Evolutionary conservation across 2,329 filamentous ascomycete genomes (phyloP).

Genomic region (Coniochaeta sp.): DNA sequence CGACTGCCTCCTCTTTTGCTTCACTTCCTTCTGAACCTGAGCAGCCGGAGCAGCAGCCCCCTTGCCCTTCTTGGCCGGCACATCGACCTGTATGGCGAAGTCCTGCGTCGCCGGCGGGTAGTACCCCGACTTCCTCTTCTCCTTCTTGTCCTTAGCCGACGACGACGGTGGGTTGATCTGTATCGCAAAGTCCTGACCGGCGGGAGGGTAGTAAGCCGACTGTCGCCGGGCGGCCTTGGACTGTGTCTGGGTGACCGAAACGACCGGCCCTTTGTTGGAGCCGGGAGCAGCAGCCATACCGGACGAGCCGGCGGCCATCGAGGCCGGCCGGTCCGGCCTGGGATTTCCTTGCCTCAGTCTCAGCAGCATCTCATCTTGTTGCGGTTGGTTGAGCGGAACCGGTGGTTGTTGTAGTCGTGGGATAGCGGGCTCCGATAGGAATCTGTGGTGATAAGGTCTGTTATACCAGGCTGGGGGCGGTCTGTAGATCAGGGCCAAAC

Average conservation of each 20-base stretch:
- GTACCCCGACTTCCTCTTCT: not conserved
- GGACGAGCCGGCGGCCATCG: no score
- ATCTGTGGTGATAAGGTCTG: slow-evolving; percentile 12
- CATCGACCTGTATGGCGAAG: not conserved
- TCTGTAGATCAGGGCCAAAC: slow-evolving; percentile 7
- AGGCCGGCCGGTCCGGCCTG: not conserved
- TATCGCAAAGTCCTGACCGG: not conserved
- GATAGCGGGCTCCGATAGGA: not conserved
- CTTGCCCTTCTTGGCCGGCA: not conserved
- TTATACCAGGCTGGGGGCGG: slow-evolving; percentile 14
- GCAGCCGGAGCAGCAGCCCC: no score
- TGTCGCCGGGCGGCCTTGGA: not conserved
- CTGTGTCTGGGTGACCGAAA: not conserved
- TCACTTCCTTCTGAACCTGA: not conserved
- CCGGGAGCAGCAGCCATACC: no score
- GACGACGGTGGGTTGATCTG: not conserved
- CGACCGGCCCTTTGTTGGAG: not conserved
- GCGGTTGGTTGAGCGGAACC: not conserved
- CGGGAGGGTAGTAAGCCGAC: not conserved
- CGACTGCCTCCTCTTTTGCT: not conserved
- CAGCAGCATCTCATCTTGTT: slow-evolving; percentile 9
- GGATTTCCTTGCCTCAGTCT: slow-evolving; percentile 7
- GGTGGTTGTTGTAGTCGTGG: not conserved
- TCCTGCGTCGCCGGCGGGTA: not conserved
- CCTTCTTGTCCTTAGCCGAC: not conserved